phyloP scores from a whole-genome alignment of 768 basidiomycete genomes.

The Collybia sordida region DNA sequence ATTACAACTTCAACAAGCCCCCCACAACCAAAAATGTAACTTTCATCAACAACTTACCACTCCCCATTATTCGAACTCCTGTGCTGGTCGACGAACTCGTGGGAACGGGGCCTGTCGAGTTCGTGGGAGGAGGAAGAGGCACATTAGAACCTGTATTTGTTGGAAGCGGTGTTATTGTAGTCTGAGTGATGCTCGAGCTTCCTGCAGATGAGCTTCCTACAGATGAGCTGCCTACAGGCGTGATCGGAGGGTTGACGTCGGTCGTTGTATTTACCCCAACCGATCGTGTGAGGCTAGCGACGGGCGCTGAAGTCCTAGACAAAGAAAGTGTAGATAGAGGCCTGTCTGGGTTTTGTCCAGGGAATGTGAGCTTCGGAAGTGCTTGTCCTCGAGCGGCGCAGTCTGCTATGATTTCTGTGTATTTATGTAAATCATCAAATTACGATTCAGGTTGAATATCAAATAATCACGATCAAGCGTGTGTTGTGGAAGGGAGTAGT shows the following conservation, averaged over 20 bases:
- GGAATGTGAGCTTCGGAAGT: constrained; percentile 25
- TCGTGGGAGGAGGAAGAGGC: too few relatives aligned
- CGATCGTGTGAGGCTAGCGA: not conserved
- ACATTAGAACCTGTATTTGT: too few relatives aligned
- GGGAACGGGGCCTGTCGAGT: too few relatives aligned
- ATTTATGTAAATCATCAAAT: not conserved
- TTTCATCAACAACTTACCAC: too few relatives aligned
- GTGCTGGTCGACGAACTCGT: too few relatives aligned
- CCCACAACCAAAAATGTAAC: too few relatives aligned
- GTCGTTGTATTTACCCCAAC: not conserved
- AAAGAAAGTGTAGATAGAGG: not conserved
- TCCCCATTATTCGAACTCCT: too few relatives aligned
- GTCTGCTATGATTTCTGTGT: constrained; percentile 17
- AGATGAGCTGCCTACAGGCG: not conserved
- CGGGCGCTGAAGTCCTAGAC: not conserved
- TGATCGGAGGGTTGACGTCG: not conserved
- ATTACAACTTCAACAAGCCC: too few relatives aligned
- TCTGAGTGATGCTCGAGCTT: too few relatives aligned
- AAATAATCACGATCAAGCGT: constrained; percentile 18
- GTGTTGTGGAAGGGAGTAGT: constrained; percentile 27
- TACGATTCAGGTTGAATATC: too few relatives aligned
- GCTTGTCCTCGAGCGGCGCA: constrained; percentile 19
- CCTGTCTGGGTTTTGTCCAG: constrained; percentile 11
- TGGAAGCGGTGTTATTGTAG: too few relatives aligned
- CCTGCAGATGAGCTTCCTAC: too few relatives aligned